Evolutionary conservation across 768 basidiomycete species (phyloP), one percentile per base, ranked within the genome.

Genomic region (Podaxis sp.): DNA sequence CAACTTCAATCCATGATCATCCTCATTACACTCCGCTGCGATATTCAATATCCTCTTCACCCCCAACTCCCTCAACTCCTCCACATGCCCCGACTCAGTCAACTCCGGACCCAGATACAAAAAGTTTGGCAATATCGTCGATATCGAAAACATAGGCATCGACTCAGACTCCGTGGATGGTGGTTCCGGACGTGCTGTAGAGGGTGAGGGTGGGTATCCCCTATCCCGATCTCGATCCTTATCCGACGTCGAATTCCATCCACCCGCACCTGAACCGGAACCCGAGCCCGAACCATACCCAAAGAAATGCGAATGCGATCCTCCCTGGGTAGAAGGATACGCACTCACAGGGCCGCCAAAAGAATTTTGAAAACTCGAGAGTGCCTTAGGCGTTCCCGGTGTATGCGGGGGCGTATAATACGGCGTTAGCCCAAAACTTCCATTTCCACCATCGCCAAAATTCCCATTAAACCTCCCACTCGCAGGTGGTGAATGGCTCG

Each of bases 21-120:
- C 55, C 46, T 62, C 81, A 66, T 95, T 89, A 72, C 95, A 97
- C 75, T 98, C 96, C 11, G 84, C 82, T 17, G 96, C 96, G 51
- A 97, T 88, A 71, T 99, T 99, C 64, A 98, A 74, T 65, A 99
- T 93, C 60, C 95, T 79, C 73, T 86, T 89, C 62, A 98, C 89
- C 0, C 95, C 95, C 17, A 95, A 76, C 0, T 79, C 77, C 64
- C 86, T 80, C 51, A 98, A 77, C 74, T 90, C 87, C 22, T 84
- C 78, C 17, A 94, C 89, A 68, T 98, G 93, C 65, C 87, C 89
- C 56, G 81, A 79, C 11, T 79, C 74, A 3, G 89, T 89, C 28
- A 92, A 80, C 73, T 99, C 96, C 0, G 96, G 93, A 1, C 96
- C 96, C 36, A 98, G 83, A 74, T 86, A 99, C 28, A 99, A 78